Evolutionary conservation across 1,284 basidiomycete genomes (phyloP).

Genomic region (Takashimella koratensis): DNA sequence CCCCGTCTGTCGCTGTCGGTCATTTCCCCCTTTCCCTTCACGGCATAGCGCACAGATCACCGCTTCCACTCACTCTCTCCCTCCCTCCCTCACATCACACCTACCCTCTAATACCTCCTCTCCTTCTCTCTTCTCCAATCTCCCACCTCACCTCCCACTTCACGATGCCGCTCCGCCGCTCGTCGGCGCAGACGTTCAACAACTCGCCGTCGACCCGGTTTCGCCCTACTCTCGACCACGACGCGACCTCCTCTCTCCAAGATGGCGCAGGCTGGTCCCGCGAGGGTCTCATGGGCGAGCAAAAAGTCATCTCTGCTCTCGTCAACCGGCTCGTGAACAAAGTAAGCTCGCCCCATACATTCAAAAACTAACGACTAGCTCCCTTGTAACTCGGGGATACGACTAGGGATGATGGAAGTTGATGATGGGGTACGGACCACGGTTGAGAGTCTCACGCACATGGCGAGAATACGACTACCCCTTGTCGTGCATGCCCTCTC

Average conservation of each 20-base stretch:
- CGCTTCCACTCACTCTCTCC: background rate
- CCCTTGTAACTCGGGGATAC: constrained; percentile 75
- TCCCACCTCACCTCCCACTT: constrained; percentile 1
- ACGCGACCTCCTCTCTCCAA: constrained; percentile 14
- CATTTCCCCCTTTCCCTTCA: too few species aligned
- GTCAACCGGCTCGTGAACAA: constrained; percentile 41
- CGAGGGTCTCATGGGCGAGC: constrained; percentile 24
- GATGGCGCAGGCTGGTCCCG: constrained; percentile 9
- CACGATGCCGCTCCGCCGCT: constrained; percentile 11
- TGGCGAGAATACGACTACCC: constrained; percentile 69
- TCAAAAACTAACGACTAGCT: constrained; percentile 55
- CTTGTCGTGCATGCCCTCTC: constrained; percentile 73
- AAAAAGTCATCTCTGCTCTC: constrained; percentile 33
- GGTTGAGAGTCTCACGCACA: constrained; percentile 70
- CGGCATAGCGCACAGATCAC: too few species aligned
- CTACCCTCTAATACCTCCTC: background rate
- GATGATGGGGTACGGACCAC: constrained; percentile 69
- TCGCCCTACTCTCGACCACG: constrained; percentile 17
- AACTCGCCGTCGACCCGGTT: constrained; percentile 14
- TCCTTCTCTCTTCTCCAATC: background rate
- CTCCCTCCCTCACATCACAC: background rate
- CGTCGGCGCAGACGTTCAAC: constrained; percentile 17
- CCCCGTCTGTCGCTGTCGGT: too few species aligned
- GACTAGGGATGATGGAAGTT: constrained; percentile 66
- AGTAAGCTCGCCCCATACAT: constrained; percentile 19